Percentiles rank a stretch among this genome's conserved stretches.
phyloP scores from a whole-genome alignment of 306 rosid genomes.

The Rosa lucieae region DNA sequence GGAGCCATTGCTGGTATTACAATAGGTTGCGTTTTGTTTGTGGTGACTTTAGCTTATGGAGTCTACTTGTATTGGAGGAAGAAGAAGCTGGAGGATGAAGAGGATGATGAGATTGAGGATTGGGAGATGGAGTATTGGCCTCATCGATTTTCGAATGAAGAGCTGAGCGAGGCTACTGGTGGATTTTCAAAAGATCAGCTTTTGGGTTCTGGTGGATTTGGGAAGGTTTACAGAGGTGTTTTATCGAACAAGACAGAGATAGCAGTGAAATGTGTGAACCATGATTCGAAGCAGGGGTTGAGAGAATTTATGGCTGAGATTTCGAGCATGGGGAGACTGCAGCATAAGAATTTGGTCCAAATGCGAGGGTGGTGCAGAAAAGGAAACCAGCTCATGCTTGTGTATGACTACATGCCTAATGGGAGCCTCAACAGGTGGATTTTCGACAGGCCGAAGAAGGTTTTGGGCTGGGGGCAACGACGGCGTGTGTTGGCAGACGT shows the following conservation, averaged over 20 bases:
- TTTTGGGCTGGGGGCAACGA: conserved; percentile 57
- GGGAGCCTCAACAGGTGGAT: conserved; percentile 82
- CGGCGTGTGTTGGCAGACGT: conserved; percentile 71
- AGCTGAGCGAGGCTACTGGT: conserved; percentile 54
- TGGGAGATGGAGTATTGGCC: conserved; percentile 97
- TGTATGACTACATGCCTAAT: conserved; percentile 89
- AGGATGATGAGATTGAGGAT: conserved; percentile 72
- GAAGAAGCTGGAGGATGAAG: conserved; percentile 40
- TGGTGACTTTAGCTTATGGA: conserved; percentile 23
- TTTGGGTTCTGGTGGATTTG: conserved; percentile 83
- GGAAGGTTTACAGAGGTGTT: conserved; percentile 71
- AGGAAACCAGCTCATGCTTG: conserved; percentile 65
- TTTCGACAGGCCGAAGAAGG: conserved; percentile 46
- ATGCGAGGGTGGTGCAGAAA: conserved; percentile 96
- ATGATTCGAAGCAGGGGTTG: conserved; percentile 91
- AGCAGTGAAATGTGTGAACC: conserved; percentile 91
- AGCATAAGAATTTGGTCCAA: conserved; percentile 84
- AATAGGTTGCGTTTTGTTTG: conserved; percentile 42
- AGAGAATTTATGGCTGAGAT: conserved; percentile 96
- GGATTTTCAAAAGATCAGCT: conserved; percentile 49
- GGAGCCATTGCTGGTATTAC: conserved; percentile 60
- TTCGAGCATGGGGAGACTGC: conserved; percentile 85
- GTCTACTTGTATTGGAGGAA: conserved; percentile 51
- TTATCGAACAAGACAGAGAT: conserved; percentile 47
- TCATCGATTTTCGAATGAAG: conserved; percentile 74